Base-by-base conservation (phyloP, 345 rosid species). In the Linum usitatissimum region DNA sequence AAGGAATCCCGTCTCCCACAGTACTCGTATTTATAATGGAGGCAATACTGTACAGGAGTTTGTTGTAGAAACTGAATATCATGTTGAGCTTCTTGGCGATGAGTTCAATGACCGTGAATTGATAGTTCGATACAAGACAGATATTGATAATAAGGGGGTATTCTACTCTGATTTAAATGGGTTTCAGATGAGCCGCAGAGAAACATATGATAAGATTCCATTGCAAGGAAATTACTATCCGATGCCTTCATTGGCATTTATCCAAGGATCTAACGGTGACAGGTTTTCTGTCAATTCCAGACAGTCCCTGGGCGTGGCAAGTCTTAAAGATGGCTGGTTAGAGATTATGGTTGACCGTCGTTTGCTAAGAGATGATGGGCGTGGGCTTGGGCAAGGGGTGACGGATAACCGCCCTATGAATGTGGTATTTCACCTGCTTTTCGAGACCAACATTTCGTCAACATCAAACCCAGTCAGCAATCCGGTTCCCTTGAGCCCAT, bases 381-480 rank as follows among this genome's bases (percentile, higher is more conserved):
- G 99, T 75, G 99, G 99, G 65, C 92, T 93, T 9, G 97, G 99
- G 55, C 97, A 87, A 80, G 99, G 99, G 20, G 92, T 93, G 72
- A 75, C 79, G 83, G 99, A 90, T 67, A 93, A 93, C 66, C 95
- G 85, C 3, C 84, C 84, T 30, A 77, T 80, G 83, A 87, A 82
- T 39, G 84, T 84, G 49, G 76, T 86, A 49, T 90, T 90, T 65
- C 95, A 93, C 72, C 68, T 93, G 66, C 77, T 84, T 71, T 59
- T 76, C 0, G 97, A 93, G 64, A 76, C 82, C 61, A 90, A 80
- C 77, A 72, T 84, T 54, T 84, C 98, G 69, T 75, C 79, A 4
- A n/a, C 83, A 3, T 56, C 80, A 30, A 73, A 68, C 65, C 70
- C 79, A 17, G 69, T 73, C 31, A 79, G 86, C 19, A 74, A 74